A percentile compares a stretch with the other conserved stretches of the same genome.
Conservation (phyloP, 2,329 filamentous ascomycete genomes). For the Sordariomycetes sp. region DNA sequence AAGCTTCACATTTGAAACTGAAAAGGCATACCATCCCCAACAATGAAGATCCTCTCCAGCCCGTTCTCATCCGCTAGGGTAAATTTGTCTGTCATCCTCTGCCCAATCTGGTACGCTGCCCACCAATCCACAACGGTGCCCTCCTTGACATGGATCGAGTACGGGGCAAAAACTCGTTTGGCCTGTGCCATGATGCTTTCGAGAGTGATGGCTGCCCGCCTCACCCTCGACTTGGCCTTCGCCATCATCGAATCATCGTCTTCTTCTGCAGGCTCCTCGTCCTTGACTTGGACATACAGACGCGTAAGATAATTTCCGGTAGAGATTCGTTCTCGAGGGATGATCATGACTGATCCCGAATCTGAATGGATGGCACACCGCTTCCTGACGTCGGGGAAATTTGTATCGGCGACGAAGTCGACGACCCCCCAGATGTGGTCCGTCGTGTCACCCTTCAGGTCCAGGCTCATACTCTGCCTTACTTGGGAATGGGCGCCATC, state of each 20-base stretch:
- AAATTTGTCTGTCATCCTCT: too few relatives aligned
- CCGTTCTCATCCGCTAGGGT: too few relatives aligned
- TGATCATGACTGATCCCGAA: conserved; percentile 51
- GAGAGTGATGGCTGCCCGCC: conserved; percentile 51
- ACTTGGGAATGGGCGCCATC: too few relatives aligned
- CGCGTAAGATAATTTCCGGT: conserved; percentile 47
- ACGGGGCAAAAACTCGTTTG: conserved; percentile 54
- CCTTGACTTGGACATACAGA: conserved; percentile 52
- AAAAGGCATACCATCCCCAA: too few relatives aligned
- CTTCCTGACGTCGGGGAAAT: conserved; percentile 47
- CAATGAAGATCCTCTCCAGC: too few relatives aligned
- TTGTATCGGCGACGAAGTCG: conserved; percentile 22
- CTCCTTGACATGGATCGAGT: conserved; percentile 16
- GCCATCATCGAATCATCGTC: too few relatives aligned
- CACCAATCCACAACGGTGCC: conserved; percentile 39
- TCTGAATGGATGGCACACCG: conserved; percentile 42
- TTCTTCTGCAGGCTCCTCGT: too few relatives aligned
- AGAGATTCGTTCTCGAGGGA: conserved; percentile 44
- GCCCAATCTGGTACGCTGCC: conserved; percentile 55
- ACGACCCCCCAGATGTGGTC: conserved; percentile 37
- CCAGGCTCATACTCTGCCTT: too few relatives aligned
- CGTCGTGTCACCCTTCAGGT: conserved; percentile 38
- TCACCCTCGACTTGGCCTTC: conserved; percentile 36
- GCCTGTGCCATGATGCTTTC: conserved; percentile 51
- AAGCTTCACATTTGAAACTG: conserved; percentile 19